A percentile compares a stretch with the other conserved stretches of the same genome.
Evolutionary conservation across 345 rosid species (phyloP).

Genomic region (Clausena lansium): DNA sequence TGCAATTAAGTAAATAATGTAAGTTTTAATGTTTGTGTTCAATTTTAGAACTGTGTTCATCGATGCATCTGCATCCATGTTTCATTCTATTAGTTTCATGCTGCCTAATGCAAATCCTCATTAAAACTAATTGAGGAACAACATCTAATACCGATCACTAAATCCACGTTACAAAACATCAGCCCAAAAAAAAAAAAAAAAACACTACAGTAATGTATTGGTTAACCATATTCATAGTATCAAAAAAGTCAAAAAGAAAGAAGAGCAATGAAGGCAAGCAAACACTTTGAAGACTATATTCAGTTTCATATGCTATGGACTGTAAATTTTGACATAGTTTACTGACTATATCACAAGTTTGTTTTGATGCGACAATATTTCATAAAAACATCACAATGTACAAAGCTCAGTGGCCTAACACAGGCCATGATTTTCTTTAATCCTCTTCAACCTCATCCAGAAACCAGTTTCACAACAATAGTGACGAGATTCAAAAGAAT

Average conservation of each 20-base stretch:
- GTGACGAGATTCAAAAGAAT: constrained; percentile 35
- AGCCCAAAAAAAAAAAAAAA: too few species aligned
- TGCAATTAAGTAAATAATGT: neutral
- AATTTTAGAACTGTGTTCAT: neutral
- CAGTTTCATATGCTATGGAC: too few species aligned
- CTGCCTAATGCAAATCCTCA: too few species aligned
- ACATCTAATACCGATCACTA: neutral
- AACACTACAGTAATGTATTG: too few species aligned
- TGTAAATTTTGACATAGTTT: neutral
- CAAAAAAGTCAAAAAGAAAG: neutral
- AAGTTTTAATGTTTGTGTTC: too few species aligned
- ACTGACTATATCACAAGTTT: too few species aligned
- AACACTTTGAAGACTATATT: neutral
- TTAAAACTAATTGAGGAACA: neutral
- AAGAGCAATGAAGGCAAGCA: too few species aligned
- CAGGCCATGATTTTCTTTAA: neutral
- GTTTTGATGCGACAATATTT: neutral
- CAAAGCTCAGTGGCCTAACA: neutral
- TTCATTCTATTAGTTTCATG: neutral
- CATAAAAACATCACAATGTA: neutral
- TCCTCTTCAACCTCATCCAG: constrained; percentile 23
- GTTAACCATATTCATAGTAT: neutral
- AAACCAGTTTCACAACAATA: constrained; percentile 37
- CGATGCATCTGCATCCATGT: neutral
- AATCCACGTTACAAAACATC: neutral